Evolutionary conservation across 306 rosid species (phyloP), one percentile per base, ranked within the genome.

Genomic region (Prunus campanulata): DNA sequence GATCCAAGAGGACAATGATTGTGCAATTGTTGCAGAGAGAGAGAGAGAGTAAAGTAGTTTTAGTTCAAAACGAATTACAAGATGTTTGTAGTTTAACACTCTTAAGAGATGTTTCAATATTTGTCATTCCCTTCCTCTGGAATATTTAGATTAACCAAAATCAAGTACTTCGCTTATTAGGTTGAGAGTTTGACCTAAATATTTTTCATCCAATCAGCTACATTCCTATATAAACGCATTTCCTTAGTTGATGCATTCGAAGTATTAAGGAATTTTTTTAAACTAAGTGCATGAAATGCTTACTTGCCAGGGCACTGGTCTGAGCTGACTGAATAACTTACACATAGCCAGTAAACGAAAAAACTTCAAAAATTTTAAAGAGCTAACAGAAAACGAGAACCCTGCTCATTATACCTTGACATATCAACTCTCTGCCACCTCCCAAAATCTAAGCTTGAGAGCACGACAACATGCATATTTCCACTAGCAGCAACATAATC

Each of bases 371-470:
- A 14, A 1, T 39, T 61, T 14, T 50, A 7, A 49, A 44, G 4
- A 22, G 29, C 20, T 11, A 44, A 56, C 39, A 63, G 25, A 55
- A 70, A 73, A 35, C 52, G 25, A 30, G 20, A 80, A 2, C 44
- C 71, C 9, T 12, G 66, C 61, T 76, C 42, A 46, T n/a, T 25
- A 74, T 87, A 94, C 97, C 96, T 90, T 29, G 95, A 92, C 88
- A 81, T 84, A 77, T 94, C 97, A 85, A 92, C 86, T 54, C 84
- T 82, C 86, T 83, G 93, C 96, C 97, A 94, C 83, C 85, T 94
- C 72, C 95, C 91, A 80, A 92, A 94, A 70, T 94, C 98, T 81
- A 94, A 89, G 87, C 98, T 84, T 48, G 97, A 94, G 62, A 94
- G 95, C 83, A 94, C 75, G 75, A 90, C 64, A 56, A 90, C 74